Evolutionary conservation across 1,139 yeast genomes (phyloP).

Genomic region (Yamadazyma friedrichii): DNA sequence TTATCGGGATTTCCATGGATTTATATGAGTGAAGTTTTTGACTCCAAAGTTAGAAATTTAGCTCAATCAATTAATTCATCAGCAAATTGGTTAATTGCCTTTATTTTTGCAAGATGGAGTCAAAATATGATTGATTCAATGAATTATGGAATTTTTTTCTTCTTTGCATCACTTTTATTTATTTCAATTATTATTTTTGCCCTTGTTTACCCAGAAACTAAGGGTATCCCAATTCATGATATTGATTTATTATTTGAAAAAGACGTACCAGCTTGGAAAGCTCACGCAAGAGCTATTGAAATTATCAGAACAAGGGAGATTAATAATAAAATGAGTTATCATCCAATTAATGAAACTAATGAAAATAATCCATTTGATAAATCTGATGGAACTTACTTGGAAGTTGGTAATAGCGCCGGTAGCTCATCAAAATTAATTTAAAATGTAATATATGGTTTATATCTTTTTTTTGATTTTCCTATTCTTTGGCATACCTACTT

Average conservation of each 20-base stretch:
- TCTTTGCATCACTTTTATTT: slow-evolving; percentile 39
- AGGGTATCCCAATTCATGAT: slow-evolving; percentile 43
- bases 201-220: slow-evolving; percentile 46
- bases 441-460: too few relatives aligned
- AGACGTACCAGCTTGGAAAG: slow-evolving; percentile 14
- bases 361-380: slow-evolving; percentile 7
- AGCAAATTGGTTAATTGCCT: slow-evolving; percentile 51
- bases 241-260: slow-evolving; percentile 39
- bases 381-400: slow-evolving; percentile 7
- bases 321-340: neutral
- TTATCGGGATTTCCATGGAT: slow-evolving; percentile 54
- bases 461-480: too few relatives aligned
- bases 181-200: slow-evolving; percentile 33
- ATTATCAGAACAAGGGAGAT: slow-evolving; percentile 9
- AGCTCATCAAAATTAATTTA: slow-evolving; percentile 9
- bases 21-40: slow-evolving; percentile 45
- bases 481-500: too few relatives aligned
- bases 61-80: slow-evolving; percentile 46
- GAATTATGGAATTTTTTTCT: slow-evolving; percentile 44
- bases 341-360: neutral
- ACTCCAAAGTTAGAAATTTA: slow-evolving; percentile 39
- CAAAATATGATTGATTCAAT: slow-evolving; percentile 41
- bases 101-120: slow-evolving; percentile 46
- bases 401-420: slow-evolving; percentile 9
- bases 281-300: slow-evolving; percentile 13